Conservation (phyloP, 139 green algal species). For the Coccomyxa sp. region DNA sequence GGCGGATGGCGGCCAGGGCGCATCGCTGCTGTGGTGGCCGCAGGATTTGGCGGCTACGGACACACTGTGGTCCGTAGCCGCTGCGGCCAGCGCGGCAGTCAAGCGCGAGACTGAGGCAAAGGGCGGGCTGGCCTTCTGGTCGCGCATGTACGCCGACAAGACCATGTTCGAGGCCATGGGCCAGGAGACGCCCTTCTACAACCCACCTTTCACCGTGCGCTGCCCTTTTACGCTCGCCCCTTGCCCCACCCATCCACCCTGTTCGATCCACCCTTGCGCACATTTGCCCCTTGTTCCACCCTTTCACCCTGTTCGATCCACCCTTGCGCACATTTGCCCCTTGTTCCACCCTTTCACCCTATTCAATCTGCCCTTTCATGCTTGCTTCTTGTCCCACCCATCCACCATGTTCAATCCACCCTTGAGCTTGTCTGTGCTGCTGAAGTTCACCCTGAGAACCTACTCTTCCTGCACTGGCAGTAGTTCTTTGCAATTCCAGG, state of each 20-base stretch:
- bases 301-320: background rate
- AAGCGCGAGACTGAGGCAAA: constrained; percentile 6
- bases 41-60: background rate
- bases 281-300: too few relatives aligned
- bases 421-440: too few relatives aligned
- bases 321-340: too few relatives aligned
- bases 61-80: constrained; percentile 13
- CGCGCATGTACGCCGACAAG: constrained; percentile 4
- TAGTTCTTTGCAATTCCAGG: too few relatives aligned
- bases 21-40: background rate
- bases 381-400: background rate
- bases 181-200: background rate
- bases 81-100: background rate
- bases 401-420: background rate
- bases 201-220: constrained; percentile 15
- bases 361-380: background rate
- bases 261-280: background rate
- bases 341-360: too few relatives aligned
- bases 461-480: too few relatives aligned
- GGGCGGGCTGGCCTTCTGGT: constrained; percentile 20
- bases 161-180: background rate
- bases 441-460: too few relatives aligned
- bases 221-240: background rate
- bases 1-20: background rate
- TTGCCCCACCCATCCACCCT: too few relatives aligned